These are phyloP conservation scores for Apostasia ramifera DNA, from an alignment of 106 monocot genomes.

Conservation along the genomic window DNA sequence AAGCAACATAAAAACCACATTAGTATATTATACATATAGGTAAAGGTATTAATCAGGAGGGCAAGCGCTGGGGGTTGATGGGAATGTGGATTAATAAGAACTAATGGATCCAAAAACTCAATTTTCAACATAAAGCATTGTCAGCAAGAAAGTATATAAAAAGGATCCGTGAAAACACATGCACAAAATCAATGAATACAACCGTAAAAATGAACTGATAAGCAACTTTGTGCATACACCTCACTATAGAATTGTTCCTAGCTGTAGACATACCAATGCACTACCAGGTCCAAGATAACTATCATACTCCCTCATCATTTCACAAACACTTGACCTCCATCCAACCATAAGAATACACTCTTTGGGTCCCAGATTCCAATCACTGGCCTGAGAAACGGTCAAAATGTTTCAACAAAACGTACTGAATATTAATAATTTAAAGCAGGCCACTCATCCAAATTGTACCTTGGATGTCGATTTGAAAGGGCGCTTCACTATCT, in stretches of 20 bases:
- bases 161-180: too few relatives aligned
- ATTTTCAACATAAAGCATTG: too few relatives aligned
- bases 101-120: too few relatives aligned
- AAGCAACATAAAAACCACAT: too few relatives aligned
- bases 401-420: neutral
- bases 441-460: neutral
- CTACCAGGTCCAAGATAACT: slow-evolving; percentile 97
- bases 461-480: slow-evolving; percentile 81
- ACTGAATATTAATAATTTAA: neutral
- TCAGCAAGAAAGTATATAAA: too few relatives aligned
- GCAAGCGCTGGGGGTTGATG: too few relatives aligned
- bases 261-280: slow-evolving; percentile 43
- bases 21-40: too few relatives aligned
- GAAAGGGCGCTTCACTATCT: slow-evolving; percentile 68
- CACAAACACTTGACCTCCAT: slow-evolving; percentile 79
- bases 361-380: slow-evolving; percentile 71
- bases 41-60: too few relatives aligned
- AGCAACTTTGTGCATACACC: too few relatives aligned
- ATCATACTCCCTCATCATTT: slow-evolving; percentile 95
- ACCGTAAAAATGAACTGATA: too few relatives aligned
- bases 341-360: slow-evolving; percentile 89
- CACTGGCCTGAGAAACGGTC: slow-evolving; percentile 44
- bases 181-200: too few relatives aligned
- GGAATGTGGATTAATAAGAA: too few relatives aligned
- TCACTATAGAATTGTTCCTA: neutral